These are phyloP conservation scores for Bryoglossum gracile DNA, from an alignment of 495 filamentous ascomycete genomes.

Conservation along the genomic window DNA sequence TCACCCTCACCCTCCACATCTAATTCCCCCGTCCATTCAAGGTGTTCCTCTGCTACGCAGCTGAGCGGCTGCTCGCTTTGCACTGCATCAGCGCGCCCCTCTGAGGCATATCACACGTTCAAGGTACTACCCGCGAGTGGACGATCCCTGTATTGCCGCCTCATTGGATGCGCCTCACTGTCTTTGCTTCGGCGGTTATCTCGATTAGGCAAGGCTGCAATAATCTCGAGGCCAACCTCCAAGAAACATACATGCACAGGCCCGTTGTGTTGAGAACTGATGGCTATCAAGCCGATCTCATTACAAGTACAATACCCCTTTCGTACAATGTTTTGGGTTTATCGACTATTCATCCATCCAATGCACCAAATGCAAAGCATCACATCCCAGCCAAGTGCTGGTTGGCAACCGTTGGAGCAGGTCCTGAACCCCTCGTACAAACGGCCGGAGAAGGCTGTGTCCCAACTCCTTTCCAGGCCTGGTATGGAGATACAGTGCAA, in stretches of 20 bases:
- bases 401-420: no score
- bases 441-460: no score
- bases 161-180: conserved; percentile 16
- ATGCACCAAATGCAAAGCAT: no score
- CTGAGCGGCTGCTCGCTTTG: conserved; percentile 26
- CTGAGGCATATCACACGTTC: conserved; percentile 24
- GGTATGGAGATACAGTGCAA: no score
- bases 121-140: conserved; percentile 21
- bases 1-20: not conserved
- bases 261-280: not conserved
- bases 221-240: conserved; percentile 13
- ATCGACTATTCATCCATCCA: no score
- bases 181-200: conserved; percentile 21
- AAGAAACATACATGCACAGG: conserved; percentile 3
- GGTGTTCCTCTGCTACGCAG: conserved; percentile 2
- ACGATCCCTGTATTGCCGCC: conserved; percentile 18
- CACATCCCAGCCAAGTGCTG: no score
- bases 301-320: no score
- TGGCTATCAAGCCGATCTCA: no score
- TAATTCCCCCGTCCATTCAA: not conserved
- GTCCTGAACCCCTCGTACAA: no score
- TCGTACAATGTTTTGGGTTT: no score
- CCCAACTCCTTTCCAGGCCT: no score
- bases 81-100: conserved; percentile 18
- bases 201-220: conserved; percentile 24